Percentiles rank a stretch among this genome's conserved stretches.
phyloP scores from a whole-genome alignment of 1,284 basidiomycete genomes.

The Sporisorium sorghi region DNA sequence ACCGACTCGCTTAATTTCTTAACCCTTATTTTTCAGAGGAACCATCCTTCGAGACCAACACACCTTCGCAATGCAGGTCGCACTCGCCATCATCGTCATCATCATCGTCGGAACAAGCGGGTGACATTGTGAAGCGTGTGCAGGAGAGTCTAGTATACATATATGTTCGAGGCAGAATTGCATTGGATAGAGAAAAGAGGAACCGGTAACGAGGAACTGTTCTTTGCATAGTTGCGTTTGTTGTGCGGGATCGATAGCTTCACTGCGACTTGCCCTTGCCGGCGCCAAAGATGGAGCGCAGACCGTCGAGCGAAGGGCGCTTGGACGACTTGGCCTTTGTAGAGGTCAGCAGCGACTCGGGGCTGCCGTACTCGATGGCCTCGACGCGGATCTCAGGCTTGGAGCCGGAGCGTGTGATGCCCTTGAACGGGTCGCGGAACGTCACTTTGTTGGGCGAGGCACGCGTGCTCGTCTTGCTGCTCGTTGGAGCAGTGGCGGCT shows the following conservation, averaged over 20 bases:
- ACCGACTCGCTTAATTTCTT: slow-evolving; percentile 3
- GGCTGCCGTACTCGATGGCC: slow-evolving; percentile 22
- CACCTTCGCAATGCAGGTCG: not conserved
- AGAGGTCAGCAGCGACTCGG: slow-evolving; percentile 13
- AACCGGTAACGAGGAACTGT: not conserved
- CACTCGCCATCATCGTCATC: not conserved
- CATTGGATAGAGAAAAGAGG: not conserved
- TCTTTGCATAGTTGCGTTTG: not conserved
- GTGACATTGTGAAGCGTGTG: slow-evolving; percentile 10
- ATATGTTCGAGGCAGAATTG: too few species aligned
- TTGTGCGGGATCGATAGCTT: not conserved
- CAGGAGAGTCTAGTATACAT: not conserved
- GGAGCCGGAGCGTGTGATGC: not conserved
- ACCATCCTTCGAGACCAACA: too few species aligned
- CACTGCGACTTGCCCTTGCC: slow-evolving; percentile 25
- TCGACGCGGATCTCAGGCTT: slow-evolving; percentile 17
- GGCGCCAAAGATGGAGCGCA: slow-evolving; percentile 31
- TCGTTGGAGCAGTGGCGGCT: too few species aligned
- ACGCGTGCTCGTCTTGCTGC: not conserved
- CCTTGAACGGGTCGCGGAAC: slow-evolving; percentile 35
- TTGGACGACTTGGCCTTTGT: slow-evolving; percentile 9
- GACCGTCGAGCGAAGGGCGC: slow-evolving; percentile 24
- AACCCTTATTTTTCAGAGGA: not conserved
- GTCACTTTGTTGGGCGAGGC: slow-evolving; percentile 11
- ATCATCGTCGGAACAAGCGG: too few species aligned